Evolutionary conservation across 2,329 filamentous ascomycete genomes (phyloP).

Genomic region (Daldinia sp.): DNA sequence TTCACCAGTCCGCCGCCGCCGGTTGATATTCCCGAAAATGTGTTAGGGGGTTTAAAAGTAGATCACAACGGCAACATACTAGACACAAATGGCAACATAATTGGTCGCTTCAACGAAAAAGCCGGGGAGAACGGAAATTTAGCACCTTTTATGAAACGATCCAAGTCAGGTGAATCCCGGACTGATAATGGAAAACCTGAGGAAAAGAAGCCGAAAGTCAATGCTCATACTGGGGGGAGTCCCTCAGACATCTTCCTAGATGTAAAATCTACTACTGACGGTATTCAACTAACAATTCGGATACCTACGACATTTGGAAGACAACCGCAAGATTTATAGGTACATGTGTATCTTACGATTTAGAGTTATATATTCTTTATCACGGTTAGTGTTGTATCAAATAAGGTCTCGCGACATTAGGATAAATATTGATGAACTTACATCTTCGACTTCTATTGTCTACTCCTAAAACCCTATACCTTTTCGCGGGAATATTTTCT

Average conservation of each 20-base stretch:
- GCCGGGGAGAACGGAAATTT: slow-evolving; percentile 36
- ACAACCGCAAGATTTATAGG: slow-evolving; percentile 39
- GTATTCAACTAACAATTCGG: slow-evolving; percentile 68
- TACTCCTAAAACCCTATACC: background rate
- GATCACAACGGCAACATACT: slow-evolving; percentile 61
- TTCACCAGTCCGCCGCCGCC: slow-evolving; percentile 49
- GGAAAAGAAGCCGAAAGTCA: slow-evolving; percentile 48
- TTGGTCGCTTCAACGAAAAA: slow-evolving; percentile 62
- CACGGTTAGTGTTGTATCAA: background rate
- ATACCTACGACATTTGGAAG: slow-evolving; percentile 67
- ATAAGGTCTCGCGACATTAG: background rate
- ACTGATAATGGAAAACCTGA: slow-evolving; percentile 44
- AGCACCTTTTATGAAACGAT: slow-evolving; percentile 34
- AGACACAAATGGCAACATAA: slow-evolving; percentile 59
- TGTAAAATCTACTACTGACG: slow-evolving; percentile 67
- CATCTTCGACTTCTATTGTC: background rate
- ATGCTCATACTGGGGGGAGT: slow-evolving; percentile 55
- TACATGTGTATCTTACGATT: background rate
- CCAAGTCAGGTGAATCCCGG: slow-evolving; percentile 25
- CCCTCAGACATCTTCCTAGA: slow-evolving; percentile 69
- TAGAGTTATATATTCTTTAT: background rate
- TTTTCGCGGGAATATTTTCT: background rate
- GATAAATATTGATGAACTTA: background rate
- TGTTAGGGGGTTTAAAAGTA: slow-evolving; percentile 55
- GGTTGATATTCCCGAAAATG: slow-evolving; percentile 44